Base-by-base conservation (phyloP, 352 stramenopile species). In the Globisporangium heterothallicum region DNA sequence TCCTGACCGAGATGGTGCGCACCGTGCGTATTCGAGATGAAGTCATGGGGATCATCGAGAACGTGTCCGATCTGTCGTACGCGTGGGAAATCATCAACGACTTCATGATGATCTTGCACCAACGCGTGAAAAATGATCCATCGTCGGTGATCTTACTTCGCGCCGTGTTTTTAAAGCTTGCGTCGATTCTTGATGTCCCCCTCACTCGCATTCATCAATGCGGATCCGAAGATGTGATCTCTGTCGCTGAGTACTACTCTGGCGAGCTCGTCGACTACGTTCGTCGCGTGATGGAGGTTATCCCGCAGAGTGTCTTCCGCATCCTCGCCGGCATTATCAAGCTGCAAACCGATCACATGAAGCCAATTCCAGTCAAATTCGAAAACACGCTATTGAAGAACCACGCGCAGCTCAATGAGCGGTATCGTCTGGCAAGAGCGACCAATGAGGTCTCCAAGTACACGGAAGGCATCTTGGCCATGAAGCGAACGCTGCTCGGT, bases 361-460 rank as follows among this genome's bases (percentile, higher is more conserved):
- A 95, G 53, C 60, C 68, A 0, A 86, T 98, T 56, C 94, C 94
- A 5, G 76, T 94, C 35, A 96, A 96, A 46, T 88, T 98, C 26
- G 91, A 98, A 61, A 95, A 92, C 44, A 95, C 81, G 6, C 63
- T 94, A 42, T 74, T 98, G 40, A 96, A 96, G 65, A 89, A 95
- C 45, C 91, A 94, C 46, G 81, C 92, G 13, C 91, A 98, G 61
- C 63, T 96, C 7, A 94, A 95, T 49, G 83, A 95, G 49, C 91
- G 93, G 19, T 97, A 97, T 65, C 81, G 95, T 41, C 72, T 98
- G 27, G 83, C 92, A 2, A 86, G 92, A 43, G 88, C 94, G 18
- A 97, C 94, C 10, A 95, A 98, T 56, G 82, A 97, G 70, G 88
- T 98, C 53, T 96, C 86, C 42, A 95, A 97, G 56, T 98, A 98